Percentiles rank a stretch among this genome's conserved stretches.
These are phyloP conservation scores for Ophiostoma pallidulum DNA, from an alignment of 2,329 filamentous ascomycete genomes.

Conservation along the genomic window DNA sequence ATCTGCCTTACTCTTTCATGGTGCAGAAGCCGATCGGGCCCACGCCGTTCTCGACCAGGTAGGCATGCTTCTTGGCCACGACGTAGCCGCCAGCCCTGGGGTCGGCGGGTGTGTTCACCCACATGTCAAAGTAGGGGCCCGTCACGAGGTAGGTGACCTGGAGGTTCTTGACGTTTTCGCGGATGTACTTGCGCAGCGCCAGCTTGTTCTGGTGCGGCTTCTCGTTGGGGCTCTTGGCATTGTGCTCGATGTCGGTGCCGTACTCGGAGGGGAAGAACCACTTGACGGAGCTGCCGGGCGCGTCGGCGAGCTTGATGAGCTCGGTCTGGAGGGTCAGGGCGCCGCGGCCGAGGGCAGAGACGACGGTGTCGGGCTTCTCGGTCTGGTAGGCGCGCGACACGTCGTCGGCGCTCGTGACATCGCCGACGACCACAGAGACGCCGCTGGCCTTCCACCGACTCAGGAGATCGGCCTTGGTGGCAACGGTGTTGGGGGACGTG, in stretches of 20 bases:
- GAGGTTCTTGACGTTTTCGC: conserved; percentile 41
- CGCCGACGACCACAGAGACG: conserved; percentile 45
- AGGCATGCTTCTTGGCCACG: conserved; percentile 44
- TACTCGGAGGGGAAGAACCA: conserved; percentile 62
- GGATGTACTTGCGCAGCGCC: conserved; percentile 53
- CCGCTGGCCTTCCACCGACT: conserved; percentile 30
- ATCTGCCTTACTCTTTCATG: conserved; percentile 63
- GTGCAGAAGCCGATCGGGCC: conserved; percentile 58
- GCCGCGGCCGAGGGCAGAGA: conserved; percentile 56
- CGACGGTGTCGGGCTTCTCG: conserved; percentile 50
- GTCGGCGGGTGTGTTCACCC: conserved; percentile 34
- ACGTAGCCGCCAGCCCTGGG: conserved; percentile 49
- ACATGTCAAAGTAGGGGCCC: conserved; percentile 59
- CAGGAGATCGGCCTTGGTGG: conserved; percentile 40
- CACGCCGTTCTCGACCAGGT: conserved; percentile 52
- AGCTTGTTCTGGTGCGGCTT: conserved; percentile 62
- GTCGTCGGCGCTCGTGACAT: conserved; percentile 41
- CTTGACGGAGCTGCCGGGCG: conserved; percentile 38
- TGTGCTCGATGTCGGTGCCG: conserved; percentile 56
- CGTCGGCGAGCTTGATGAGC: conserved; percentile 51
- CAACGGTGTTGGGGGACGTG: conserved; percentile 37
- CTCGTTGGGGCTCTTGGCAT: conserved; percentile 46
- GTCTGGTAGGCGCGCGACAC: conserved; percentile 47
- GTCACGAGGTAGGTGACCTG: conserved; percentile 61
- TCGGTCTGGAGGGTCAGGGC: conserved; percentile 51